phyloP scores from a whole-genome alignment of 139 green algal genomes.

The Chlorella sp. region DNA sequence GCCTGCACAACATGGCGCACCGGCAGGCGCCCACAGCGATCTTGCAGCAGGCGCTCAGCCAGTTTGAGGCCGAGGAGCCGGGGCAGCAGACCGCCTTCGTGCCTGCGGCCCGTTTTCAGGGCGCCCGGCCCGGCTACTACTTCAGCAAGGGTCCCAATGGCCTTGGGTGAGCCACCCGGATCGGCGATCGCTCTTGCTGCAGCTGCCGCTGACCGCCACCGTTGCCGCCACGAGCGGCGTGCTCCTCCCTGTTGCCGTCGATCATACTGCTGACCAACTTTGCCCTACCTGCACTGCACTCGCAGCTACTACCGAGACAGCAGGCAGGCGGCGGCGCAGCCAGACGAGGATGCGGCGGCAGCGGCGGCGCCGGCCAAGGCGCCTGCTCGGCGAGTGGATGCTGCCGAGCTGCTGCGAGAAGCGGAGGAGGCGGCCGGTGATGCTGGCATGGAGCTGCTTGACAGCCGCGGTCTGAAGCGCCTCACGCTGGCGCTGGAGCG shows the following conservation, averaged over 20 bases:
- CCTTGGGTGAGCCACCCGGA: constrained; percentile 62
- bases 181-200: neutral
- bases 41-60: constrained; percentile 18
- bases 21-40: constrained; percentile 17
- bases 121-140: constrained; percentile 64
- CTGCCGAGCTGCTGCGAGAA: constrained; percentile 74
- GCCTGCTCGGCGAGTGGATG: constrained; percentile 36
- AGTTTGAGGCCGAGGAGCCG: neutral
- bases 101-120: constrained; percentile 49
- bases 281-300: neutral
- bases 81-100: constrained; percentile 43
- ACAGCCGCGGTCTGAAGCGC: constrained; percentile 68
- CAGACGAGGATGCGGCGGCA: neutral
- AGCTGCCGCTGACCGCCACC: neutral
- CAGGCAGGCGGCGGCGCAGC: neutral
- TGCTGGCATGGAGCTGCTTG: constrained; percentile 69
- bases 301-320: constrained; percentile 51
- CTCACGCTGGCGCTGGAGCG: constrained; percentile 74
- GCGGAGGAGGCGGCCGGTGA: constrained; percentile 78
- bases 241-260: neutral
- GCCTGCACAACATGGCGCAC: neutral
- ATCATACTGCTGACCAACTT: neutral
- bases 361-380: neutral
- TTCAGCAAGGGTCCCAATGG: constrained; percentile 66
- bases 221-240: neutral